phyloP scores from a whole-genome alignment of 352 stramenopile genomes.

The Hyaloperonospora arabidopsidis region DNA sequence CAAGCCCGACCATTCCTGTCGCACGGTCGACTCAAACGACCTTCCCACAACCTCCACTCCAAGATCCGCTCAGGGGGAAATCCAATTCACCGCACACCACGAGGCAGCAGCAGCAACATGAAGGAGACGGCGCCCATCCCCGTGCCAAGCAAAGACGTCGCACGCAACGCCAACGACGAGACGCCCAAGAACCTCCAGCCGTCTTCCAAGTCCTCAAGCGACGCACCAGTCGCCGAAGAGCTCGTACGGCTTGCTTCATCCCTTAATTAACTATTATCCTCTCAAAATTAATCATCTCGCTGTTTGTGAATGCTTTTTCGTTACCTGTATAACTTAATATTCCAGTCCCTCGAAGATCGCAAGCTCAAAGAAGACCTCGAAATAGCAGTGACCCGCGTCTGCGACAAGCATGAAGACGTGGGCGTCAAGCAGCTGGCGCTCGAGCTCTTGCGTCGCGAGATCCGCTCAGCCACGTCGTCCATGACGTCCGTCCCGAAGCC shows the following conservation, averaged over 20 bases:
- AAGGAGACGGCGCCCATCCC: conserved; percentile 60
- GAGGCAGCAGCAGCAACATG: conserved; percentile 37
- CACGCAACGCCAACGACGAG: conserved; percentile 38
- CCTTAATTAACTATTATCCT: background rate
- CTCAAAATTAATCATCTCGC: too few species aligned
- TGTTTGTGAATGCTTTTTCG: too few species aligned
- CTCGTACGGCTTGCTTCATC: conserved; percentile 36
- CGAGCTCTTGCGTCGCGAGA: conserved; percentile 95
- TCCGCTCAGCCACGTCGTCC: conserved; percentile 93
- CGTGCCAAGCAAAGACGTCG: conserved; percentile 53
- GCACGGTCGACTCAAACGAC: background rate
- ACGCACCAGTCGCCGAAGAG: conserved; percentile 44
- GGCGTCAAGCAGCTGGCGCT: conserved; percentile 86
- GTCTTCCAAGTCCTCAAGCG: conserved; percentile 24
- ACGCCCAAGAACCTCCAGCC: conserved; percentile 21
- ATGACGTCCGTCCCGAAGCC: conserved; percentile 99
- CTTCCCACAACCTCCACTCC: conserved; percentile 8
- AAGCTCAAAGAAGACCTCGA: conserved; percentile 91
- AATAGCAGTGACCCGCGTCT: conserved; percentile 73
- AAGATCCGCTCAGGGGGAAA: conserved; percentile 25
- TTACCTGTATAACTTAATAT: background rate
- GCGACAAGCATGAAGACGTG: conserved; percentile 48
- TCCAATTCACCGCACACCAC: conserved; percentile 5
- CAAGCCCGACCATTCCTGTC: too few species aligned
- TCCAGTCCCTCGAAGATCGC: conserved; percentile 86